phyloP scores from a whole-genome alignment of 768 basidiomycete species.

The Rhodotorula taiwanensis region DNA sequence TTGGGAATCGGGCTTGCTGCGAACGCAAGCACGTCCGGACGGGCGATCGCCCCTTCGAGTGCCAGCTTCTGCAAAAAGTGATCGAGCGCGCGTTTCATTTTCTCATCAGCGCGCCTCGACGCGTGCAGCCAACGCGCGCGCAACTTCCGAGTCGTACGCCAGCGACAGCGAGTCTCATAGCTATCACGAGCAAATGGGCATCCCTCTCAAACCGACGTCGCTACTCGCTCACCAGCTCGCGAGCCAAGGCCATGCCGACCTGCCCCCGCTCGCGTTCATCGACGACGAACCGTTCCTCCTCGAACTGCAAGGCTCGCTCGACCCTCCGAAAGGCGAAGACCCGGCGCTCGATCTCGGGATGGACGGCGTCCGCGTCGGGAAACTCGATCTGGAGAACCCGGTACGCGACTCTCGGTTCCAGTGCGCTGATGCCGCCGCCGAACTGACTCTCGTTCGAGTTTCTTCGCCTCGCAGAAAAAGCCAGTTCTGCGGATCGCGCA shows the following conservation, averaged over 20 bases:
- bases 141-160: too few relatives aligned
- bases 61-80: too few relatives aligned
- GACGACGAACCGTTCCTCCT: slow-evolving; percentile 39
- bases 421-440: too few relatives aligned
- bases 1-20: too few relatives aligned
- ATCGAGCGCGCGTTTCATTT: too few relatives aligned
- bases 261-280: slow-evolving; percentile 34
- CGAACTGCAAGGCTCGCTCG: slow-evolving; percentile 39
- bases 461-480: slow-evolving; percentile 30
- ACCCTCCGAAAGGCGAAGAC: slow-evolving; percentile 12
- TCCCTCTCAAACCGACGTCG: background rate
- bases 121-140: too few relatives aligned
- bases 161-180: too few relatives aligned
- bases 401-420: slow-evolving; percentile 14
- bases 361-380: slow-evolving; percentile 33
- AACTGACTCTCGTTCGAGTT: too few relatives aligned
- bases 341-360: background rate
- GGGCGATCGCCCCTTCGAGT: too few relatives aligned
- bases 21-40: too few relatives aligned
- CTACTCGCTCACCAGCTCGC: background rate
- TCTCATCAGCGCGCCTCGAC: too few relatives aligned
- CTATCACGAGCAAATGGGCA: background rate
- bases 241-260: background rate
- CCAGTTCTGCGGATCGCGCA: slow-evolving; percentile 39
- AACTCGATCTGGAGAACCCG: slow-evolving; percentile 37